phyloP scores from a whole-genome alignment of 306 rosid species.

The Dryas alaskensis region DNA sequence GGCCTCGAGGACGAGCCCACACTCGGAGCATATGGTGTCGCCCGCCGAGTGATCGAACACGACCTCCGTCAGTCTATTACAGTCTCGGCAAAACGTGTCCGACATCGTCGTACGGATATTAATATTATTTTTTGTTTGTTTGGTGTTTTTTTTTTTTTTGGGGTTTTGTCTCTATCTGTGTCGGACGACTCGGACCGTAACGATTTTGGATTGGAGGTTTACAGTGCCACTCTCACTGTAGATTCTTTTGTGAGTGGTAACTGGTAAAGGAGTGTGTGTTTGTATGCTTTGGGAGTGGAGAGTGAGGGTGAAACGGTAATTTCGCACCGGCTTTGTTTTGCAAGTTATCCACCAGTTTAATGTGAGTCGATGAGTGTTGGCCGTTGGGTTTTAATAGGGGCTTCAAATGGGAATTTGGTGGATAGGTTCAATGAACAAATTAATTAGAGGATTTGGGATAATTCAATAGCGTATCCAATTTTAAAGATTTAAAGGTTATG shows the following conservation, averaged over 20 bases:
- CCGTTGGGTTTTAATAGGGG: neutral
- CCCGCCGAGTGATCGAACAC: conserved; percentile 73
- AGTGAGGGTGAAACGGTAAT: neutral
- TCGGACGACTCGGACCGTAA: neutral
- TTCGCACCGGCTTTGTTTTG: neutral
- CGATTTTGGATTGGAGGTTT: neutral
- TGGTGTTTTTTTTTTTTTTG: neutral
- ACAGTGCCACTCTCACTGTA: neutral
- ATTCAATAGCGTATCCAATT: neutral
- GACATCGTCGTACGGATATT: conserved; percentile 35
- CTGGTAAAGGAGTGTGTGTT: neutral
- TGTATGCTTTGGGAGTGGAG: neutral
- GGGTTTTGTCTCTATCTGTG: neutral
- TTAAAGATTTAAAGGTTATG: neutral
- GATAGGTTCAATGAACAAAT: conserved; percentile 1
- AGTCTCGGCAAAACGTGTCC: conserved; percentile 67
- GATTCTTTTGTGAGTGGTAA: neutral
- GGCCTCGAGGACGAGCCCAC: conserved; percentile 66
- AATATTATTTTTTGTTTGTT: neutral
- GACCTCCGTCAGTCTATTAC: conserved; percentile 71
- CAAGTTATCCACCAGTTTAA: neutral
- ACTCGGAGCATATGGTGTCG: conserved; percentile 66
- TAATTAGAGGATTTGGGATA: neutral
- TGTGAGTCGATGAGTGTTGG: neutral
- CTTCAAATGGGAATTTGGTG: neutral